Base-by-base conservation (phyloP, 768 basidiomycete species). In the Xerocomus potaroensis region DNA sequence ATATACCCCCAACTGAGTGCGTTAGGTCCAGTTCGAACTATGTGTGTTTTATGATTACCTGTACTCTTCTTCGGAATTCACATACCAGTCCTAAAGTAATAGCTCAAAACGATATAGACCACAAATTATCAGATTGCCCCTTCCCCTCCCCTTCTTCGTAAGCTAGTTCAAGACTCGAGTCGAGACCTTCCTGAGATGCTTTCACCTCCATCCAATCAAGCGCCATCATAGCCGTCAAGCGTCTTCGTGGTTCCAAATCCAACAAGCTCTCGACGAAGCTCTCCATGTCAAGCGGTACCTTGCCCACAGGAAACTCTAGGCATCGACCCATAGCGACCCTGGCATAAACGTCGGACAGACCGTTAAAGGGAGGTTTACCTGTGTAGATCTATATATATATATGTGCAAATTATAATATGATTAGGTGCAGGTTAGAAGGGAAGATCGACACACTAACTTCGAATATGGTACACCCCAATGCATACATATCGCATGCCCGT, bases 381-480 rank as follows among this genome's bases (percentile, higher is more conserved):
- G 54, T 47, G 42, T 62, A 64, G 15, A 34, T 43, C 61, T 62
- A 37, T 8, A 21, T 27, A 7, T 26, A 11, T 8, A 0, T n/a
- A n/a, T n/a, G n/a, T n/a, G n/a, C n/a, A n/a, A n/a, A n/a, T n/a
- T n/a, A n/a, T n/a, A n/a, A n/a, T n/a, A n/a, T n/a, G 23, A 41
- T 43, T n/a, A 51, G 30, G 7, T 0, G 10, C 26, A 14, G 19
- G 31, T 33, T 3, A 26, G n/a, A 39, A 8, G 16, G 26, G 19
- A 22, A 23, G 19, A 2, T n/a, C 6, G 26, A n/a, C 16, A n/a
- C 6, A 51, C 63, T 10, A 41, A 68, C 70, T 58, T 61, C 68
- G 27, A 72, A 73, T 32, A 68, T 68, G 2, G 72, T 70, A 41
- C 70, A 73, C 21, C 61, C 70, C 31, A 69, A 61, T 1, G 74